phyloP scores from a whole-genome alignment of 2,329 filamentous ascomycete genomes.

The Exserohilum rostratum region DNA sequence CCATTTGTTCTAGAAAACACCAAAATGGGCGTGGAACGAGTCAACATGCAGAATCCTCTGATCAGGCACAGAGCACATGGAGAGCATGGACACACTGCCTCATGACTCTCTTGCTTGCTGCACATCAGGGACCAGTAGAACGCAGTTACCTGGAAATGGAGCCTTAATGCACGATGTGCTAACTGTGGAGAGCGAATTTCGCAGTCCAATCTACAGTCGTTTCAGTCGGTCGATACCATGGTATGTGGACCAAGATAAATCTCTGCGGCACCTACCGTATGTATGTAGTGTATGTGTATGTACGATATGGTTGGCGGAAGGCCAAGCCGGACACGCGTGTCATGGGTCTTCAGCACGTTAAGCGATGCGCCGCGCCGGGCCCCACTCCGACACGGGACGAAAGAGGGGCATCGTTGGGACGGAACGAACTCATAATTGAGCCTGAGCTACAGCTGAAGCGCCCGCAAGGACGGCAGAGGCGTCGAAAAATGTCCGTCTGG shows the following conservation, averaged over 20 bases:
- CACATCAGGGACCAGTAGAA: conserved; percentile 11
- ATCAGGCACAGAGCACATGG: not conserved
- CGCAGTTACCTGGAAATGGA: not conserved
- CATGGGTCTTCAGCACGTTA: not conserved
- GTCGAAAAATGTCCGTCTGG: not conserved
- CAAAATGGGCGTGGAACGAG: not conserved
- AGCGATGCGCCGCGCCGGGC: not conserved
- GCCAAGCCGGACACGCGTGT: not conserved
- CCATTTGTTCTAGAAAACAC: conserved; percentile 4
- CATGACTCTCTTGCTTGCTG: conserved; percentile 1
- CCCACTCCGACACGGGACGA: conserved; percentile 2
- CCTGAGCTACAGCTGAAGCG: conserved; percentile 4
- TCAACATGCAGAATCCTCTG: not conserved
- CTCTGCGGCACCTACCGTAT: not conserved
- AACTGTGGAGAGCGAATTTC: not conserved
- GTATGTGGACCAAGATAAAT: not conserved
- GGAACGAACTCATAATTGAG: not conserved
- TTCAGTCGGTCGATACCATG: conserved; percentile 4
- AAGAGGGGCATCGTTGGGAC: conserved; percentile 1
- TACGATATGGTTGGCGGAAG: too few species aligned
- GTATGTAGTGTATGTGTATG: too few species aligned
- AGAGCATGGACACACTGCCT: not conserved
- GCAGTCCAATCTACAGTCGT: not conserved
- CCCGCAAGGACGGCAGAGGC: conserved; percentile 7
- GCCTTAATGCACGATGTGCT: not conserved